A percentile compares a stretch with the other conserved stretches of the same genome.
phyloP scores from a whole-genome alignment of 2,329 filamentous ascomycete species.

The Exophiala mesophila region DNA sequence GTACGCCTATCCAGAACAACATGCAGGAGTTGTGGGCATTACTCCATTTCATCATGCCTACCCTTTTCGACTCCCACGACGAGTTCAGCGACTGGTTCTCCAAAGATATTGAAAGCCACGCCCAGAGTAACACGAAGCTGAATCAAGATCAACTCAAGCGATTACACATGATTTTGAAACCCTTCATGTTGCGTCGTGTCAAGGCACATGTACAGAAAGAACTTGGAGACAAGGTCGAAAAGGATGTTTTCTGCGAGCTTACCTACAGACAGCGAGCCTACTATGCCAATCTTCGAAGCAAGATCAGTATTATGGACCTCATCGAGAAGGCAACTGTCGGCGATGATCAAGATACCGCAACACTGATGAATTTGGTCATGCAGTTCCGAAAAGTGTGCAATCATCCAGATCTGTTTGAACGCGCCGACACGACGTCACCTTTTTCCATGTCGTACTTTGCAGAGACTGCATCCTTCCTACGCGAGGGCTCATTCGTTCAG shows the following conservation, averaged over 20 bases:
- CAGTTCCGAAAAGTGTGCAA: conserved; percentile 99
- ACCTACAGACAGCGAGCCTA: conserved; percentile 94
- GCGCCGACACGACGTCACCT: conserved; percentile 84
- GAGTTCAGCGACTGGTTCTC: conserved; percentile 52
- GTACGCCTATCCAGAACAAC: conserved; percentile 98
- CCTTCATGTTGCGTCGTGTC: conserved; percentile 98
- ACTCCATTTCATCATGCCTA: conserved; percentile 99
- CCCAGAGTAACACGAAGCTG: conserved; percentile 97
- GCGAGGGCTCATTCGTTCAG: conserved; percentile 74
- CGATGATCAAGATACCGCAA: conserved; percentile 90
- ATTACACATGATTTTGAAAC: conserved; percentile 97
- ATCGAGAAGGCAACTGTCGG: conserved; percentile 95
- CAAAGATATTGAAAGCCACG: conserved; percentile 83
- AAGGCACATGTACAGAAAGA: conserved; percentile 99
- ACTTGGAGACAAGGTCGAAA: conserved; percentile 95
- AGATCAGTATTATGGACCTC: conserved; percentile 97
- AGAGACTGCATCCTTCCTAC: conserved; percentile 90
- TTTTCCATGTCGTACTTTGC: conserved; percentile 82
- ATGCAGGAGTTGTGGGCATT: conserved; percentile 99
- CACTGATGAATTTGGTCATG: conserved; percentile 98
- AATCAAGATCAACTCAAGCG: conserved; percentile 97
- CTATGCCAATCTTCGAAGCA: conserved; percentile 87
- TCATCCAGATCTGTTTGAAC: conserved; percentile 93
- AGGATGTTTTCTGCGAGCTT: conserved; percentile 92
- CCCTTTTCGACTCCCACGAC: conserved; percentile 67